Evolutionary conservation across 257 asterid species (phyloP), one percentile per base, ranked within the genome.

Genomic region (Scutellaria minor): DNA sequence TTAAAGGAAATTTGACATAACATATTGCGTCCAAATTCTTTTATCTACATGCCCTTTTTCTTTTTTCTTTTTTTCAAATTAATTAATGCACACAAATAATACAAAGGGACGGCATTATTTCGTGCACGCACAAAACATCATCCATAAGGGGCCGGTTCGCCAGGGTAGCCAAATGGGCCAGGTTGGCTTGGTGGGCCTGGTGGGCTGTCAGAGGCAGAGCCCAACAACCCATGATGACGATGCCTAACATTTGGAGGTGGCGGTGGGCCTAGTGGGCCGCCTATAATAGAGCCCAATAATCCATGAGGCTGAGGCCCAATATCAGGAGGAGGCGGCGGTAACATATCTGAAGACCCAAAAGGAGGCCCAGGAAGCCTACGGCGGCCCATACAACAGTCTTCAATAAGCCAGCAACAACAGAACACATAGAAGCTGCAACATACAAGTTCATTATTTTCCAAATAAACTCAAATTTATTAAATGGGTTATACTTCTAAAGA

Each of bases 351-450:
- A 6, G 66, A 45, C 10, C 74, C 83, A 6, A 31, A 75, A 7
- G 37, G 12, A n/a, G 81, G 82, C 73, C 82, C 74, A 6, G 81
- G 86, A 22, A 67, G 54, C 13, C 75, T 66, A 41, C 81, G 74
- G 3, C 59, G 72, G 27, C 85, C 83, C 53, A 65, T 27, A n/a
- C 63, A 61, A 70, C 88, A 82, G 40, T 85, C 88, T 37, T 81
- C 83, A 2, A 85, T 0, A 0, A 78, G 69, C 88, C 90, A 86
- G 78, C 90, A 86, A 68, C 88, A 86, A 68, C 85, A 81, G 71
- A 81, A 64, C 2, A 83, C 83, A 75, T 81, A 83, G 70, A 82
- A 79, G 79, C 90, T 83, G 73, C 77, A 63, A 76, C 13, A 76
- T 45, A 45, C 60, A 69, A 54, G 47, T 35, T 5, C 35, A 66